Conservation (phyloP, 2,329 filamentous ascomycete genomes). For the Calonectria naviculata region DNA sequence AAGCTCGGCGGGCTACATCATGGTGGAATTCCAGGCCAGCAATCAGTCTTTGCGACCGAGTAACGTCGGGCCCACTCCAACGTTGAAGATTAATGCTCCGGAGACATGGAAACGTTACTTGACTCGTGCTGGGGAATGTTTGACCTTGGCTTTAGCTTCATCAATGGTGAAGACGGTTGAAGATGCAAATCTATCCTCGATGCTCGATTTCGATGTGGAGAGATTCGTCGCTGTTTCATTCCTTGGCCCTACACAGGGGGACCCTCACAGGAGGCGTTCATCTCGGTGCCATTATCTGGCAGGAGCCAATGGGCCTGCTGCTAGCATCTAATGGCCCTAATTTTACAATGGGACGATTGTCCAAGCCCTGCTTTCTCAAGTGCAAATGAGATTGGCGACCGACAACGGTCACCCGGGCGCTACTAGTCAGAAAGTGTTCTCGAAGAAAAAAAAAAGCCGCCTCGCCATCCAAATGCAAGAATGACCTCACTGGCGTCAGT, state of each 20-base stretch:
- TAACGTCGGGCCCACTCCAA: neutral
- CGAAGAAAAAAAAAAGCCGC: neutral
- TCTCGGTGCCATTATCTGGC: neutral
- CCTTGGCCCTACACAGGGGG: neutral
- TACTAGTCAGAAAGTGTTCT: neutral
- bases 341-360: neutral
- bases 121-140: neutral
- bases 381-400: slow-evolving; percentile 2
- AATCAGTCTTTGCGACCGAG: neutral
- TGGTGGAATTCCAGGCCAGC: neutral
- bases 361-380: neutral
- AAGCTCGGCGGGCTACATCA: neutral
- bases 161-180: neutral
- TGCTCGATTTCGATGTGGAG: slow-evolving; percentile 1
- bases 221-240: neutral
- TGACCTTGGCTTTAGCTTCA: neutral
- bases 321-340: neutral
- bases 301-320: neutral
- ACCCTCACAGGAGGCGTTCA: neutral
- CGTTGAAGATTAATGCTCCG: neutral
- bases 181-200: slow-evolving; percentile 2
- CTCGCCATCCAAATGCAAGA: slow-evolving; percentile 4
- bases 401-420: neutral
- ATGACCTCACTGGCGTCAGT: slow-evolving; percentile 38
- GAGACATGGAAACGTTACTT: neutral